Percentiles rank a stretch among this genome's conserved stretches.
These are phyloP conservation scores for Paracoccidioides brasiliensis DNA, from an alignment of 2,329 filamentous ascomycete species.

Conservation along the genomic window DNA sequence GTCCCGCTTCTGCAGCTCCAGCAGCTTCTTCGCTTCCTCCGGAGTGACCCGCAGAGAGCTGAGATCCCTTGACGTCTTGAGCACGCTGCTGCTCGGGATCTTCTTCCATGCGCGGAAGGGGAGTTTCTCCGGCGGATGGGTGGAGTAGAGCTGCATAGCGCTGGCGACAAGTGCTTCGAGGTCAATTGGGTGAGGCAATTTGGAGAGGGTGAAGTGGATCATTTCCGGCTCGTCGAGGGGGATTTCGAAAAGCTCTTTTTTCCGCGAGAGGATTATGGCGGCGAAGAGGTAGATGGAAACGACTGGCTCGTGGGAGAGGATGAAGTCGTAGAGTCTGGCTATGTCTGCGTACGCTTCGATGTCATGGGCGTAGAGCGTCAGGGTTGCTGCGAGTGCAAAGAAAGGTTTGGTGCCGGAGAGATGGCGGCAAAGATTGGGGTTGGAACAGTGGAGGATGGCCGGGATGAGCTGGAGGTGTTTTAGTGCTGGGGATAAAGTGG, in stretches of 20 bases:
- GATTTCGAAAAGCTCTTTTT: constrained; percentile 75
- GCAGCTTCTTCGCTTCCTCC: constrained; percentile 53
- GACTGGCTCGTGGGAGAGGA: constrained; percentile 75
- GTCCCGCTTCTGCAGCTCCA: constrained; percentile 58
- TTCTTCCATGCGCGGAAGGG: constrained; percentile 50
- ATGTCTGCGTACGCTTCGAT: constrained; percentile 84
- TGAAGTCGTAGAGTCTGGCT: constrained; percentile 78
- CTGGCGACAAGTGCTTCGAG: constrained; percentile 62
- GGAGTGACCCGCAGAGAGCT: constrained; percentile 46
- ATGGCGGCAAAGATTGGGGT: constrained; percentile 59
- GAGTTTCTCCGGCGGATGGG: constrained; percentile 59
- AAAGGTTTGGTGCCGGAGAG: constrained; percentile 71
- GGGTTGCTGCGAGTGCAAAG: constrained; percentile 81
- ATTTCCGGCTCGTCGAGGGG: constrained; percentile 76
- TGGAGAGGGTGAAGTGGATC: constrained; percentile 76
- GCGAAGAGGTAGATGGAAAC: constrained; percentile 88
- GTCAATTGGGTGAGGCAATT: constrained; percentile 68
- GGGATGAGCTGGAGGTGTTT: constrained; percentile 80
- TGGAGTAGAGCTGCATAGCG: constrained; percentile 50
- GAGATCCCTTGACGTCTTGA: constrained; percentile 62
- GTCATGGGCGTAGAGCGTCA: constrained; percentile 95
- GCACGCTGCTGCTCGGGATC: constrained; percentile 63
- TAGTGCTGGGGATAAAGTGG: constrained; percentile 65
- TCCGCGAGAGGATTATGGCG: constrained; percentile 68
- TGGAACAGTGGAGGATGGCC: constrained; percentile 59